Evolutionary conservation across 2,329 filamentous ascomycete genomes (phyloP).

Genomic region (Botrytis porri): DNA sequence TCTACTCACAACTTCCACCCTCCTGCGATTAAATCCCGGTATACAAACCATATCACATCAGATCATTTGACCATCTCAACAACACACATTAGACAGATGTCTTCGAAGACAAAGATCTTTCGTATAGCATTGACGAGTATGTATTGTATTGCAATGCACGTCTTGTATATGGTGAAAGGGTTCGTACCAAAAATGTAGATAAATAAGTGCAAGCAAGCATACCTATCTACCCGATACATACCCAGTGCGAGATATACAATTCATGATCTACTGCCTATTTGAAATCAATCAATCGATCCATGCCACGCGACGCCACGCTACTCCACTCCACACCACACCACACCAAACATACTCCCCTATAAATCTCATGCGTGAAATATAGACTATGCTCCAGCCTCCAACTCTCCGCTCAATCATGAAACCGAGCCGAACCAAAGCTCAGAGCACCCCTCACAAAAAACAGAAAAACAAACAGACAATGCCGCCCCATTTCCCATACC

Average conservation of each 20-base stretch:
- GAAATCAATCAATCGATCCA: not conserved
- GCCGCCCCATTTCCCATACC: not conserved
- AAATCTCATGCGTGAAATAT: constrained; percentile 4
- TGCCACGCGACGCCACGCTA: not conserved
- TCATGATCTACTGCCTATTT: not conserved
- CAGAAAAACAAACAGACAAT: not conserved
- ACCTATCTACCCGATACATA: not conserved
- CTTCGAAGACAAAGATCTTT: not conserved
- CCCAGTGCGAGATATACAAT: not conserved
- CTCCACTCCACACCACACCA: not conserved
- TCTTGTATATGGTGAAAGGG: not conserved
- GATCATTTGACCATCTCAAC: not conserved
- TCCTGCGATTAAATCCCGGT: not conserved
- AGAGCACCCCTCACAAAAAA: not conserved
- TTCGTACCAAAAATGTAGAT: not conserved
- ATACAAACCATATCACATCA: not conserved
- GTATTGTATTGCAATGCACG: not conserved
- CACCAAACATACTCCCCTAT: not conserved
- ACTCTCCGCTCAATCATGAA: not conserved
- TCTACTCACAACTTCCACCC: not conserved
- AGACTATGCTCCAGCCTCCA: not conserved
- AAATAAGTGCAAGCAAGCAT: not conserved
- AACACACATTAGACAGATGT: not conserved
- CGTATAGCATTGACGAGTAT: not conserved
- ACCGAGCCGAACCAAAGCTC: not conserved